Evolutionary conservation across 352 stramenopile genomes (phyloP).

Genomic region (Pythium periplocum): DNA sequence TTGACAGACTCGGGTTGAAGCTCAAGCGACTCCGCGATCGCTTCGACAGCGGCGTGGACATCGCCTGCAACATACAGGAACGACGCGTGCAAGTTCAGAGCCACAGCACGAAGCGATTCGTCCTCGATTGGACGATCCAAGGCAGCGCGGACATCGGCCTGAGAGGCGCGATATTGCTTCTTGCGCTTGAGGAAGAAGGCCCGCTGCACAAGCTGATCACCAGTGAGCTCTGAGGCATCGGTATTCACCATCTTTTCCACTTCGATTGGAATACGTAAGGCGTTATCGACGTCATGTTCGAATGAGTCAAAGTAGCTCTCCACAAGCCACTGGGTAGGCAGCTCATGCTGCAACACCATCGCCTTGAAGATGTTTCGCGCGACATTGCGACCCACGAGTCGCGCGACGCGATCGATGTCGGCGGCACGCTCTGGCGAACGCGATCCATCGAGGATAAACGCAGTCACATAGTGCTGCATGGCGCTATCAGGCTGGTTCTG

Average conservation of each 20-base stretch:
- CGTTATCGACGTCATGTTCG: conserved; percentile 68
- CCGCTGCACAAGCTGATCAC: conserved; percentile 47
- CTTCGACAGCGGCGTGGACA: conserved; percentile 60
- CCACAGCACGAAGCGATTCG: conserved; percentile 39
- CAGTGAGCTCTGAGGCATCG: conserved; percentile 37
- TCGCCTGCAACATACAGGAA: conserved; percentile 77
- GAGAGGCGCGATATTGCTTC: conserved; percentile 41
- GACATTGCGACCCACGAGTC: conserved; percentile 50
- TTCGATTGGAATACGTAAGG: conserved; percentile 46
- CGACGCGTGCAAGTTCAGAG: conserved; percentile 76
- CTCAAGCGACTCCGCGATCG: conserved; percentile 53
- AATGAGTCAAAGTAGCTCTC: conserved; percentile 86
- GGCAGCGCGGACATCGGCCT: conserved; percentile 37
- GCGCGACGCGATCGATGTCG: conserved; percentile 68
- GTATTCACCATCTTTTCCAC: conserved; percentile 47
- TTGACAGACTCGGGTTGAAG: conserved; percentile 56
- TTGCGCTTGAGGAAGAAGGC: conserved; percentile 66
- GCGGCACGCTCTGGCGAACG: conserved; percentile 61
- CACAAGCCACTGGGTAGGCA: conserved; percentile 73
- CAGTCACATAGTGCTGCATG: conserved; percentile 80
- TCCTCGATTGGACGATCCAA: conserved; percentile 34
- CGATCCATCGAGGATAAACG: conserved; percentile 79
- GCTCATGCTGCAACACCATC: conserved; percentile 69
- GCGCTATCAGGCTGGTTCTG: conserved; percentile 36
- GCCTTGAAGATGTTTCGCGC: conserved; percentile 63